Conservation (phyloP, 208 protist genomes). For the Trypanosoma rangeli region DNA sequence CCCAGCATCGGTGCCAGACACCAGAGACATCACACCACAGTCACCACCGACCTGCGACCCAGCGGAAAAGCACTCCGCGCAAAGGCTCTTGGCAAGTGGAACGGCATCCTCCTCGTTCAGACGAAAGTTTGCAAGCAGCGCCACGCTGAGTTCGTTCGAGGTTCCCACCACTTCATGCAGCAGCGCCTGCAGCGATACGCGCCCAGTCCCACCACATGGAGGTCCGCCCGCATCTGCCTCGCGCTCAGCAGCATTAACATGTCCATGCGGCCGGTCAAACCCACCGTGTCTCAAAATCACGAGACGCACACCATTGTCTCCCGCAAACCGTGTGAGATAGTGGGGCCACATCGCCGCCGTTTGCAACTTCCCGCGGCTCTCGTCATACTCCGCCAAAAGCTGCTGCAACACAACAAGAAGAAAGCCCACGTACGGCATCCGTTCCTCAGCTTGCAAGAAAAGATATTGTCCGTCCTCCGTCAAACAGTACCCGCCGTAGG, state of each 20-base stretch:
- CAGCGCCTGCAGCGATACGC: neutral
- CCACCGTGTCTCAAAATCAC: neutral
- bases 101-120: neutral
- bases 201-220: neutral
- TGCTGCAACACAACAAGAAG: constrained; percentile 42
- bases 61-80: neutral
- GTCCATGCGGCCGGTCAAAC: neutral
- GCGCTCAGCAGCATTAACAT: neutral
- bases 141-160: neutral
- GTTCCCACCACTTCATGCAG: neutral
- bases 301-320: neutral
- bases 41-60: neutral
- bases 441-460: constrained; percentile 47
- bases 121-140: neutral
- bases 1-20: neutral
- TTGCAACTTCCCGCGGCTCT: neutral
- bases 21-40: neutral
- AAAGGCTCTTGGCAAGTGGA: neutral
- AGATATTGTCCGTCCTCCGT: constrained; percentile 48
- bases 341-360: neutral
- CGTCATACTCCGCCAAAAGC: constrained; percentile 1
- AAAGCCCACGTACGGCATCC: constrained; percentile 68
- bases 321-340: too few relatives aligned
- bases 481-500: constrained; percentile 48
- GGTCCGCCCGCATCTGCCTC: neutral